Evolutionary conservation across 2,329 filamentous ascomycete genomes (phyloP), one percentile per base, ranked within the genome.

Genomic region (Trichoderma aggressivum): DNA sequence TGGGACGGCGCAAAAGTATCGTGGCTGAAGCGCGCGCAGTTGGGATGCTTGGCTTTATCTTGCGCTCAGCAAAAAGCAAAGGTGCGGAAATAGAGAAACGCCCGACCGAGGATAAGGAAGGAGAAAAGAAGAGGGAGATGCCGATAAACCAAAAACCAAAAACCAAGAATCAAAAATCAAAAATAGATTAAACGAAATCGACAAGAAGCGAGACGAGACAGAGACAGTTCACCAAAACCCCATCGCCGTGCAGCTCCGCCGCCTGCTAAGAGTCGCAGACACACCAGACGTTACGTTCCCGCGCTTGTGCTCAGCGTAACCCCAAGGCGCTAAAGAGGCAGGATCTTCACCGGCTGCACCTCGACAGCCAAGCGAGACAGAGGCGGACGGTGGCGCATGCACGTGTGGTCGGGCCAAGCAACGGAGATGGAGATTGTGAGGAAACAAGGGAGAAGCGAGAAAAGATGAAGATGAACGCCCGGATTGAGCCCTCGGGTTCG

Each of bases 321-420:
- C 24, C 43, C 62, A 65, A 50, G 55, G 39, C 65, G 39, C 65
- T 69, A 69, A 32, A 36, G 50, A 61, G 61, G 63, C 62, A 71
- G 63, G 63, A 71, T 71, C 70, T 71, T 71, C 70, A 71, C 70
- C 70, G 70, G 70, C 64, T 71, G 70, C 70, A 71, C 56, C 36
- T 67, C 58, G 55, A 67, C 60, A 50, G 28, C 47, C 67, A 70
- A 63, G 58, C 56, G 66, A 61, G 65, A 68, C 64, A 28, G n/a
- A 30, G 14, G 50, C 56, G 58, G 66, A 8, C 24, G 26, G 36
- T 53, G 66, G 55, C 55, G 55, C 30, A 55, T 62, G 56, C 66
- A 58, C 43, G 66, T 62, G 69, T 53, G 39, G 47, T 24, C n/a
- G 59, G 53, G 47, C 58, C 50, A 28, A 28, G 59, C 10, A 32